phyloP scores from a whole-genome alignment of 106 monocot genomes.

The Dendrobium officinale region DNA sequence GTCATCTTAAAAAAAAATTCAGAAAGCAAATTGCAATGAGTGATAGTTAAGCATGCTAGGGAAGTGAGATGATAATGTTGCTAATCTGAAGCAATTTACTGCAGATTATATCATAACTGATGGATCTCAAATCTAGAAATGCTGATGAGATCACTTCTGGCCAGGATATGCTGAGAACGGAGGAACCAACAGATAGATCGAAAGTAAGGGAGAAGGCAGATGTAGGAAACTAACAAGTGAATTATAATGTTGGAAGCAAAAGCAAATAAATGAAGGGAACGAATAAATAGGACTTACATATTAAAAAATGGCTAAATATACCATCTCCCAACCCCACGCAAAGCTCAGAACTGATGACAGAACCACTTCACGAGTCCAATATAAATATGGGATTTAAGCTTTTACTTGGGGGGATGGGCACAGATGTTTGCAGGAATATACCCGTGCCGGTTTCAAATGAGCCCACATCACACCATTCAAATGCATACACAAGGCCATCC shows the following conservation, averaged over 20 bases:
- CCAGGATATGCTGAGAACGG: background rate
- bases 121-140: no score
- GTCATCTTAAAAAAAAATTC: background rate
- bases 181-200: background rate
- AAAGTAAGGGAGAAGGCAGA: background rate
- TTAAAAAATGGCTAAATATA: background rate
- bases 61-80: background rate
- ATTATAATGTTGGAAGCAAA: background rate
- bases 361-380: background rate
- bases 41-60: background rate
- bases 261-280: no score
- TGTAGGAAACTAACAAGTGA: background rate
- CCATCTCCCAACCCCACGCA: background rate
- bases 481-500: background rate
- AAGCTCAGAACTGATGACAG: background rate
- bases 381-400: background rate
- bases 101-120: background rate
- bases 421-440: background rate
- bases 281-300: background rate
- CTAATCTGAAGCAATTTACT: background rate
- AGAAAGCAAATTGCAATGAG: background rate
- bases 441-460: background rate
- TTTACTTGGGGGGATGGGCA: background rate
- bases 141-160: background rate
- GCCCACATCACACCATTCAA: background rate